Conservation (phyloP, 176 grass and related monocot species). For the Luzula sylvatica region DNA sequence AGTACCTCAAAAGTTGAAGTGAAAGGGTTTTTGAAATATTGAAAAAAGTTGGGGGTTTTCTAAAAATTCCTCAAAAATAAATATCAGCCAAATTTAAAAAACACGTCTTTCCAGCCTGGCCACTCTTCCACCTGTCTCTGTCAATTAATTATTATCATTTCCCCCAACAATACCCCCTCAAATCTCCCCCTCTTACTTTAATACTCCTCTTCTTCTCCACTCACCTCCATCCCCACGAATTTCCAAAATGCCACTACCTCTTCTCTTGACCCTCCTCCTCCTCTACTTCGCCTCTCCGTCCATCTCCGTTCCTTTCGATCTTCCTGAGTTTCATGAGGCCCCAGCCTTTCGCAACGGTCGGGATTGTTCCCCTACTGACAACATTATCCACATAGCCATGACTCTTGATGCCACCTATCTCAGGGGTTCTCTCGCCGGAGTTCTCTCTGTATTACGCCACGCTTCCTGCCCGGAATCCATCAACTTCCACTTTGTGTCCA, state of each 20-base stretch:
- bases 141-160: slow-evolving; percentile 8
- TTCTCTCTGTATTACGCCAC: slow-evolving; percentile 86
- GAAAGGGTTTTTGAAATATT: too few species aligned
- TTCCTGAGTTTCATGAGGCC: slow-evolving; percentile 73
- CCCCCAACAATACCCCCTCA: background rate
- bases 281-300: slow-evolving; percentile 11
- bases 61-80: too few species aligned
- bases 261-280: slow-evolving; percentile 1
- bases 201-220: background rate
- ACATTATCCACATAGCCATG: slow-evolving; percentile 91
- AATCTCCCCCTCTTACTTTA: background rate
- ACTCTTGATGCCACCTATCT: slow-evolving; percentile 93
- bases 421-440: slow-evolving; percentile 80
- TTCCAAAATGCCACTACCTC: slow-evolving; percentile 17
- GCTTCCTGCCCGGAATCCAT: slow-evolving; percentile 91
- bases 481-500: slow-evolving; percentile 75
- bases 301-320: slow-evolving; percentile 26
- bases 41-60: too few species aligned
- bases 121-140: background rate
- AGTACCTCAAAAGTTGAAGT: too few species aligned
- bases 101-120: slow-evolving; percentile 52
- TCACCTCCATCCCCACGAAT: slow-evolving; percentile 15
- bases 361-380: slow-evolving; percentile 31
- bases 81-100: too few species aligned
- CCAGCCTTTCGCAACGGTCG: slow-evolving; percentile 85